phyloP scores from a whole-genome alignment of 202 grass and related monocot genomes.

The Elaeis oleifera region DNA sequence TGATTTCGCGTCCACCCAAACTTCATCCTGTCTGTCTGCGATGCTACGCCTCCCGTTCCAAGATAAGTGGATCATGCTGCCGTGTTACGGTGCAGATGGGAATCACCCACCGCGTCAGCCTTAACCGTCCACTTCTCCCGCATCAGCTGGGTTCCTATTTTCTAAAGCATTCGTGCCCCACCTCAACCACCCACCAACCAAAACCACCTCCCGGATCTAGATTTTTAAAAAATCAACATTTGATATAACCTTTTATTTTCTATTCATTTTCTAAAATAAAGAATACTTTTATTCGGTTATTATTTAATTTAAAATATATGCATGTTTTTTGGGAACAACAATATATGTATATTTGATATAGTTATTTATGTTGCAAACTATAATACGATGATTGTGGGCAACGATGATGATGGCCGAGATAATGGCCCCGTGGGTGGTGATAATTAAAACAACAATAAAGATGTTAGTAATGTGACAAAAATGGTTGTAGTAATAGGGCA shows the following conservation, averaged over 20 bases:
- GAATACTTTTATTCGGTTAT: too few species aligned
- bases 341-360: too few species aligned
- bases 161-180: constrained; percentile 18
- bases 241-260: constrained; percentile 19
- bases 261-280: background rate
- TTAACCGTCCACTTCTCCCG: constrained; percentile 1
- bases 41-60: constrained; percentile 37
- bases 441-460: too few species aligned
- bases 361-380: too few species aligned
- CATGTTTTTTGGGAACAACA: too few species aligned
- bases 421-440: too few species aligned
- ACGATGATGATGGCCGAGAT: too few species aligned
- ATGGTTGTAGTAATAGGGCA: too few species aligned
- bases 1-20: constrained; percentile 29
- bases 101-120: constrained; percentile 18
- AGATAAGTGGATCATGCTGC: constrained; percentile 21
- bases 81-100: background rate
- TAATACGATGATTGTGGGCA: too few species aligned
- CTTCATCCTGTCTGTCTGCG: constrained; percentile 31
- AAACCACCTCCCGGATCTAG: constrained; percentile 22
- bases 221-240: background rate
- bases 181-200: constrained; percentile 26
- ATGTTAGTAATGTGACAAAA: too few species aligned
- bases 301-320: too few species aligned
- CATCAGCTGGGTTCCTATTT: constrained; percentile 10